Percentiles rank a stretch among this genome's conserved stretches.
phyloP scores from a whole-genome alignment of 768 basidiomycete genomes.

The Hydnomerulius pinastri region DNA sequence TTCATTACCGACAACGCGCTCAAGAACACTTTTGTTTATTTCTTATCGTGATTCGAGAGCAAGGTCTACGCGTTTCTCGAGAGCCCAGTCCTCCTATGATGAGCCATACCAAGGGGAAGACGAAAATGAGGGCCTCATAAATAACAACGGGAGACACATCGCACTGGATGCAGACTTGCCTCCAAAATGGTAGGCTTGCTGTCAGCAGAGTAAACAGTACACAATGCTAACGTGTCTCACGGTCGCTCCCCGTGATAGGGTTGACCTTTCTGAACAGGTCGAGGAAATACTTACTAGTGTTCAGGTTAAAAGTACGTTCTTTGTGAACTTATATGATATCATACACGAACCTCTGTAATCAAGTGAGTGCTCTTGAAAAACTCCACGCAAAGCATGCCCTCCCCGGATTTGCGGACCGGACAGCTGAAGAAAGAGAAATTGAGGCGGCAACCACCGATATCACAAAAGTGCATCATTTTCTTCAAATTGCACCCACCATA shows the following conservation, averaged over 20 bases:
- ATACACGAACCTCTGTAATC: constrained; percentile 16
- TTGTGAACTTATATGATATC: constrained; percentile 12
- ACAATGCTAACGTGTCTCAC: constrained; percentile 19
- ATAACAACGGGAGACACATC: constrained; percentile 40
- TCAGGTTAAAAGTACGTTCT: constrained; percentile 72
- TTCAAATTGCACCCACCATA: constrained; percentile 9
- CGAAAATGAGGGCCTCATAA: constrained; percentile 70
- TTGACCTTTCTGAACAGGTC: constrained; percentile 90
- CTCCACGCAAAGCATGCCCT: constrained; percentile 95
- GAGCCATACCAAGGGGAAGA: constrained; percentile 47
- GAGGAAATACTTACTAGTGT: constrained; percentile 71
- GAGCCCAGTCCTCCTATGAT: constrained; percentile 44
- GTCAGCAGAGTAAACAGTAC: neutral
- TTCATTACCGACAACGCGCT: constrained; percentile 64
- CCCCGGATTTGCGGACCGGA: constrained; percentile 94
- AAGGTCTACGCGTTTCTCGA: constrained; percentile 42
- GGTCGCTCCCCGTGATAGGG: constrained; percentile 52
- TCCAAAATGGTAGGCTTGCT: constrained; percentile 72
- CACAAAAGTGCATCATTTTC: constrained; percentile 63
- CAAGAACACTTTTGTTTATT: constrained; percentile 89
- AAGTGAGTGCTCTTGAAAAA: constrained; percentile 90
- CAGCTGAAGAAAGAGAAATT: constrained; percentile 93
- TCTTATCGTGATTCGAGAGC: constrained; percentile 85
- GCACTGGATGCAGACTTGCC: constrained; percentile 65
- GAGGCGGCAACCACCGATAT: constrained; percentile 83